Base-by-base conservation (phyloP, 2,329 filamentous ascomycete genomes). In the Epichloe aotearoae region DNA sequence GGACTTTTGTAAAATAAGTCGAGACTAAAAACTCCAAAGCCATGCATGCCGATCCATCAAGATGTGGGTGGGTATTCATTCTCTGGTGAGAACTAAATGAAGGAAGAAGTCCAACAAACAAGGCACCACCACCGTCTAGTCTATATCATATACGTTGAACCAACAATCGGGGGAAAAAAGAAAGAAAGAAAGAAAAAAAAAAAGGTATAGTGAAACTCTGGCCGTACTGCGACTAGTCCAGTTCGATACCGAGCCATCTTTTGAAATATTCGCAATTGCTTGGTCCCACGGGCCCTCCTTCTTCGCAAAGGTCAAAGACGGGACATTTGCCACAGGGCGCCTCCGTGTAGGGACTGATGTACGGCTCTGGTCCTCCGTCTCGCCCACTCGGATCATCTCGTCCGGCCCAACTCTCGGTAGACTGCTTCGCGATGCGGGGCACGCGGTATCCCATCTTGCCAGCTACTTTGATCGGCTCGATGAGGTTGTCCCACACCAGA, bases 231-330 rank as follows among this genome's bases (percentile, higher is more conserved):
- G 23, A 26, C 33, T 38, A 14, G n/a, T n/a, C 3, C 47, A 48
- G 52, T 4, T 51, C 50, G 17, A 46, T 60, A 1, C 71, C 76
- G 44, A 96, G 68, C 93, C 93, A 98, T 49, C 83, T 79, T 55
- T 86, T 79, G 62, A 95, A 96, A 64, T 98, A 98, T 50, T 88
- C 84, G 67, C 93, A 98, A 47, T 85, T 95, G 56, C 82, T 84
- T 0, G 91, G 88, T 60, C 84, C 94, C 20, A 98, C 88, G 0
- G 89, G 88, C 0, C 91, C 91, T 6, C 88, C 89, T 54, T 95
- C 88, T 57, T 88, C 85, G 64, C 93, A 98, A 2, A 97, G 75
- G 52, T 93, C 85, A 64, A 95, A 95, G 2, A 96, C 91, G 0
- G 93, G 93, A 66, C 93, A 98, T 50, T 82, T 77, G 2, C 91